These are phyloP conservation scores for Ophiostoma angusticollis DNA, from an alignment of 2,329 filamentous ascomycete genomes.

Conservation along the genomic window DNA sequence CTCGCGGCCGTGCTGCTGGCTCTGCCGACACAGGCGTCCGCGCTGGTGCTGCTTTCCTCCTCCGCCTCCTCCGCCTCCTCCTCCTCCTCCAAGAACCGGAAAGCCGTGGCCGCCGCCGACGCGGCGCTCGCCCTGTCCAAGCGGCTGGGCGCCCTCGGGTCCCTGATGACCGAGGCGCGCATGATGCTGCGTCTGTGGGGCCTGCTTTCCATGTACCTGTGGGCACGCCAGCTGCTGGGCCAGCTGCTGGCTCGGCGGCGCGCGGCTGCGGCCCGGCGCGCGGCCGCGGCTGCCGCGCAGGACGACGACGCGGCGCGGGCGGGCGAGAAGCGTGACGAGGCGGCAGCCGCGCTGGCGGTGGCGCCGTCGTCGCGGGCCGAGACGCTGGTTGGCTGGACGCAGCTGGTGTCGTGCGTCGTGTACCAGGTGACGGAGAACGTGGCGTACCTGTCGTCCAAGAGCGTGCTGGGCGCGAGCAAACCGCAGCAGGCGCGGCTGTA, in stretches of 20 bases:
- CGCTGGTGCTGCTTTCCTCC: constrained; percentile 24
- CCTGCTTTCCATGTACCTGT: constrained; percentile 59
- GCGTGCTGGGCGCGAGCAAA: constrained; percentile 47
- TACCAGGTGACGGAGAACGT: constrained; percentile 79
- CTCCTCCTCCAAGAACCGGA: constrained; percentile 1
- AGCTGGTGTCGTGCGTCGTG: constrained; percentile 52
- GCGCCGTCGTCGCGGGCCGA: constrained; percentile 29
- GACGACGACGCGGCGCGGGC: constrained; percentile 30
- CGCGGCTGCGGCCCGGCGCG: constrained; percentile 13
- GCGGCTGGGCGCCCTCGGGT: constrained; percentile 48
- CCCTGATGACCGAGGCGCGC: constrained; percentile 55
- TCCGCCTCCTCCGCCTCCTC: constrained; percentile 7
- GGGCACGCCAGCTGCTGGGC: constrained; percentile 40
- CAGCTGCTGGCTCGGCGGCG: constrained; percentile 19
- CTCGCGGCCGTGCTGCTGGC: constrained; percentile 40
- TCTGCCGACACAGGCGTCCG: constrained; percentile 36
- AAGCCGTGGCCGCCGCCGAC: constrained; percentile 23
- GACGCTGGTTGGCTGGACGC: constrained; percentile 46
- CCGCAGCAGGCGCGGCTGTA: constrained; percentile 48
- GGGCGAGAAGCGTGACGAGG: constrained; percentile 16
- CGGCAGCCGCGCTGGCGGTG: constrained; percentile 26
- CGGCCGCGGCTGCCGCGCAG: constrained; percentile 19
- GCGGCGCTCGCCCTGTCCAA: constrained; percentile 35
- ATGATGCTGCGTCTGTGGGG: constrained; percentile 68
- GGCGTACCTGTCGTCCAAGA: constrained; percentile 62